Base-by-base conservation (phyloP, 371 early-diverging fungal genomes). In the Rhizopus delemar region DNA sequence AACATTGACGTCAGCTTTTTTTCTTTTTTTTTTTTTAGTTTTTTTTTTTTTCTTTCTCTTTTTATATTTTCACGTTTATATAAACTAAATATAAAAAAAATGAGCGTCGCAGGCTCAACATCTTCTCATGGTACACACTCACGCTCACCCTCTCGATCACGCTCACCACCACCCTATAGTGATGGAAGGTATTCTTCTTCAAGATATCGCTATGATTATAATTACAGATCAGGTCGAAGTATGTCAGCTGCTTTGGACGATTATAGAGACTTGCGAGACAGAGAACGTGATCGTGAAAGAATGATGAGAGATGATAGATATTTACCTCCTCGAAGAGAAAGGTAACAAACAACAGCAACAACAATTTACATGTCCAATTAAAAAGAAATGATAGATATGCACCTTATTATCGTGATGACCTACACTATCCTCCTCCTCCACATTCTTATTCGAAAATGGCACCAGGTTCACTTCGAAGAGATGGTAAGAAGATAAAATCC, bases 41-140 rank as follows among this genome's bases (percentile, higher is more conserved):
- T 41, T 4, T 31, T 38, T 31, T 43, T 34, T 43, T 45, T 56
- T 49, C 50, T 34, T 34, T 56, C 43, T 16, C 4, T 55, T 50
- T 50, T 56, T 36, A 8, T 34, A 35, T 43, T 43, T 34, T 31
- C 29, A 13, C 58, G 13, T 41, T 15, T 48, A 8, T 38, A 41
- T 16, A 50, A 16, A 51, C 60, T 16, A 51, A 22, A 22, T 22
- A 22, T 39, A 38, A 28, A 38, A 71, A 71, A 48, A 67, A 82
- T 71, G 83, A 85, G 73, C 69, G 78, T 66, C 59, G 68, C 77
- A 39, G 80, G 80, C 65, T 80, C 80, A 63, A 69, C 75, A 64
- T 80, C 80, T 53, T 80, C 80, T 48, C 71, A 73, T 53, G 80
- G 77, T 39, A 76, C 80, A 6, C 76, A 70, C 56, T 64, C 80